These are phyloP conservation scores for Borovskyia barvae DNA, from an alignment of 208 protist genomes.

Conservation along the genomic window DNA sequence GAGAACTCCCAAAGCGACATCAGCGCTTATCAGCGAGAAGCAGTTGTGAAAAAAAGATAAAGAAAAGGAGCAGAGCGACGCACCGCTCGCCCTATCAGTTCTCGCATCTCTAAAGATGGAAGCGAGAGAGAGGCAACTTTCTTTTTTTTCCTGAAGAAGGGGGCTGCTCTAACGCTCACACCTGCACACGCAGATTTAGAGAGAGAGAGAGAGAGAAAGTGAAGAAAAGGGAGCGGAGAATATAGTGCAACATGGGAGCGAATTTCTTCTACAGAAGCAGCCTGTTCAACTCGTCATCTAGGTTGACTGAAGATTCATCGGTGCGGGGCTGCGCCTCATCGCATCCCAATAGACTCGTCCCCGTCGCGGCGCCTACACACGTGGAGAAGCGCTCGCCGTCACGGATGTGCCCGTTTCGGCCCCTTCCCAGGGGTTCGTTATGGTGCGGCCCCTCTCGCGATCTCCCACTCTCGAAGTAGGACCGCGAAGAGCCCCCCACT, in stretches of 20 bases:
- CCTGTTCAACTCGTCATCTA: constrained; percentile 66
- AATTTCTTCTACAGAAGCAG: constrained; percentile 20
- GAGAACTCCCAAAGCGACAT: too few relatives aligned
- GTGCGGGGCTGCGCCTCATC: too few relatives aligned
- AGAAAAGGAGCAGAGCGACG: background rate
- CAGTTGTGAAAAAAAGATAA: constrained; percentile 1
- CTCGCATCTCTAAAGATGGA: background rate
- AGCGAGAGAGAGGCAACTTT: background rate
- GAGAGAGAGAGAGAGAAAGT: background rate
- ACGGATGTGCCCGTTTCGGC: too few relatives aligned
- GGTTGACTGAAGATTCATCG: constrained; percentile 34
- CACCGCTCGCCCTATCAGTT: background rate
- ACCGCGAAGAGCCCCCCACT: too few relatives aligned
- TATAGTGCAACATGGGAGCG: background rate
- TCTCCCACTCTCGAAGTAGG: too few relatives aligned
- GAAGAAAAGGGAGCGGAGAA: constrained; percentile 3
- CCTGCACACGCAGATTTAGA: too few relatives aligned
- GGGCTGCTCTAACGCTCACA: too few relatives aligned
- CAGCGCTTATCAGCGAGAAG: background rate
- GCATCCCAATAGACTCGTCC: too few relatives aligned
- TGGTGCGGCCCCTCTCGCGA: too few relatives aligned
- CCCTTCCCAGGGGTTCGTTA: too few relatives aligned
- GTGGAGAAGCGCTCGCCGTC: constrained; percentile 5
- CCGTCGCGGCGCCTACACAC: too few relatives aligned
- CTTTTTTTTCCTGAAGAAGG: background rate